phyloP scores from a whole-genome alignment of 768 basidiomycete genomes.

The Rhodotorula toruloides region DNA sequence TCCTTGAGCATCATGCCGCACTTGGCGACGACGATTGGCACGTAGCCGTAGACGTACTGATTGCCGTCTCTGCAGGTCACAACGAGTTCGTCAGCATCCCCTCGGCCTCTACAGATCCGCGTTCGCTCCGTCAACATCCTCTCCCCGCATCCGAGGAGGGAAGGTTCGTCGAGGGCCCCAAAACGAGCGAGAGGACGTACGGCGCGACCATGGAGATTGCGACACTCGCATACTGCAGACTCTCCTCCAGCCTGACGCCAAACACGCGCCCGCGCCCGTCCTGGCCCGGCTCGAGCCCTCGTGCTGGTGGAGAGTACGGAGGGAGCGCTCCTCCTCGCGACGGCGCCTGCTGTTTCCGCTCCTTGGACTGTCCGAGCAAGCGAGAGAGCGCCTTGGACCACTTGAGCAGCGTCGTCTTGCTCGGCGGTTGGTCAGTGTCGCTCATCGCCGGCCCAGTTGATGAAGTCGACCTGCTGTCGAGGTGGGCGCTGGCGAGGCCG shows the following conservation, averaged over 20 bases:
- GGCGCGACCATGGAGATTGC: conserved; percentile 86
- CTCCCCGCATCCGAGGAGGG: background rate
- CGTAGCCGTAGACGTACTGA: conserved; percentile 85
- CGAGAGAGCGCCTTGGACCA: conserved; percentile 30
- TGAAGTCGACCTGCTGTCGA: conserved; percentile 8
- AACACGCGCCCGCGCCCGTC: conserved; percentile 56
- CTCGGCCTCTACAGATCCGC: background rate
- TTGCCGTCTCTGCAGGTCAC: conserved; percentile 55
- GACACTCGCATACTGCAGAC: conserved; percentile 77
- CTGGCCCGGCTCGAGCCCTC: conserved; percentile 18
- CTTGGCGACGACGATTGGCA: conserved; percentile 96
- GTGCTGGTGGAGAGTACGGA: conserved; percentile 15
- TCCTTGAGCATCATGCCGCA: conserved; percentile 94
- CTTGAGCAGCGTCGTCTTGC: conserved; percentile 5
- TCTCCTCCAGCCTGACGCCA: conserved; percentile 74
- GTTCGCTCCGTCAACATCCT: too few species aligned
- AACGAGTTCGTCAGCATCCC: background rate
- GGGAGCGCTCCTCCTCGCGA: background rate
- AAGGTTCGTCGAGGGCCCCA: background rate
- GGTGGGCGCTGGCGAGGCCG: too few species aligned
- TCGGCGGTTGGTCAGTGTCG: too few species aligned
- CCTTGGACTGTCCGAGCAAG: background rate
- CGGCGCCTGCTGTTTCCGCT: background rate
- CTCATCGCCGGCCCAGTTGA: conserved; percentile 10
- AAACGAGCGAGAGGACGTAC: conserved; percentile 37